Conservation (phyloP, 768 basidiomycete species). For the Crassisporium funariophilum region DNA sequence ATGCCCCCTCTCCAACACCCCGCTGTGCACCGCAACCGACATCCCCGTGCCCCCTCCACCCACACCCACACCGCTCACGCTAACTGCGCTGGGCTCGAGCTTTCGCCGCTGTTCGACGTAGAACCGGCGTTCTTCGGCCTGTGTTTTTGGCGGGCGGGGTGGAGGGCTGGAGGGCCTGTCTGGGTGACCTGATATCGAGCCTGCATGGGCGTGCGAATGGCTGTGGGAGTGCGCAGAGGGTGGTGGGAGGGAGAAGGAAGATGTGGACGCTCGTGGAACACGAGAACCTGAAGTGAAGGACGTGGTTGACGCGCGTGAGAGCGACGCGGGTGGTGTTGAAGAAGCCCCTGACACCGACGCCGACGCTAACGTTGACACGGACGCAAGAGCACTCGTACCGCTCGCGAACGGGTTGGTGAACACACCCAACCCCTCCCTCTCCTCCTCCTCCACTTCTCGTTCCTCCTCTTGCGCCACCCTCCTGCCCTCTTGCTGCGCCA, state of each 20-base stretch:
- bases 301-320: background rate
- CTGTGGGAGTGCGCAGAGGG: background rate
- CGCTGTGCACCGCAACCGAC: too few species aligned
- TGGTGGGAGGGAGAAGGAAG: background rate
- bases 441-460: conserved; percentile 2
- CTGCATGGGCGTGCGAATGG: conserved; percentile 1
- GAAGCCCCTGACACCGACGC: background rate
- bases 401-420: conserved; percentile 11
- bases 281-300: background rate
- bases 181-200: background rate
- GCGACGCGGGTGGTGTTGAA: too few species aligned
- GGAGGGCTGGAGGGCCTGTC: background rate
- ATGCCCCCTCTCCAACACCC: too few species aligned
- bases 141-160: conserved; percentile 6
- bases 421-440: conserved; percentile 16
- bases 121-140: conserved; percentile 19
- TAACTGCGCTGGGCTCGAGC: conserved; percentile 19
- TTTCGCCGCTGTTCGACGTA: conserved; percentile 11
- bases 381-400: background rate
- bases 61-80: background rate
- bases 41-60: background rate
- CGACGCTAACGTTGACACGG: too few species aligned
- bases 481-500: background rate
- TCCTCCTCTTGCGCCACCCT: conserved; percentile 1
- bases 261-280: too few species aligned